Conservation (phyloP, 2,329 filamentous ascomycete species). For the Aspergillus candidus region DNA sequence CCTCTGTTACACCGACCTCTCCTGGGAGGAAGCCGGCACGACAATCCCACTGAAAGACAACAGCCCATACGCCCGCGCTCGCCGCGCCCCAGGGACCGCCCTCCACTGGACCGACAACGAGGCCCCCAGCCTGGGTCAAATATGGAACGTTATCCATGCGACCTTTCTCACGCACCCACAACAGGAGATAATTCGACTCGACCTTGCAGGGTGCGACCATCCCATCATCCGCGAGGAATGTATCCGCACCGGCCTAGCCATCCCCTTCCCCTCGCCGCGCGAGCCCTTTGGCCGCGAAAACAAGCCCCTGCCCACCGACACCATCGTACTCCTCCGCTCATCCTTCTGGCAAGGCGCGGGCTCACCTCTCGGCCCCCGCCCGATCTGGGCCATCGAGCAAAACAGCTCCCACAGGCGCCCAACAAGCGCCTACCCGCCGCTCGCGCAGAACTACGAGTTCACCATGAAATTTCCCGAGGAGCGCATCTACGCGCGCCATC, state of each 20-base stretch:
- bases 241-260: conserved; percentile 26
- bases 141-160: conserved; percentile 37
- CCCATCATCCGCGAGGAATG: conserved; percentile 41
- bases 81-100: conserved; percentile 24
- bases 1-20: conserved; percentile 35
- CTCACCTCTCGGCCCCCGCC: conserved; percentile 59
- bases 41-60: conserved; percentile 31
- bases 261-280: conserved; percentile 18
- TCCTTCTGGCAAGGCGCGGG: conserved; percentile 67
- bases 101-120: conserved; percentile 28
- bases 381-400: conserved; percentile 54
- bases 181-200: conserved; percentile 31
- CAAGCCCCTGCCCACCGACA: conserved; percentile 19
- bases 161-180: conserved; percentile 26
- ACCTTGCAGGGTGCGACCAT: conserved; percentile 24
- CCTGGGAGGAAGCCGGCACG: conserved; percentile 17
- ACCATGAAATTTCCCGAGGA: conserved; percentile 43
- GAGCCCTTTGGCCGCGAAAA: conserved; percentile 17
- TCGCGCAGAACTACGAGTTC: conserved; percentile 29
- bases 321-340: conserved; percentile 45
- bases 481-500: conserved; percentile 59
- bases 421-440: conserved; percentile 27
- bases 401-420: conserved; percentile 20
- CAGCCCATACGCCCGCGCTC: conserved; percentile 33
- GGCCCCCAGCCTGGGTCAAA: conserved; percentile 30